Evolutionary conservation across 257 asterid species (phyloP).

Genomic region (Eucommia ulmoides): DNA sequence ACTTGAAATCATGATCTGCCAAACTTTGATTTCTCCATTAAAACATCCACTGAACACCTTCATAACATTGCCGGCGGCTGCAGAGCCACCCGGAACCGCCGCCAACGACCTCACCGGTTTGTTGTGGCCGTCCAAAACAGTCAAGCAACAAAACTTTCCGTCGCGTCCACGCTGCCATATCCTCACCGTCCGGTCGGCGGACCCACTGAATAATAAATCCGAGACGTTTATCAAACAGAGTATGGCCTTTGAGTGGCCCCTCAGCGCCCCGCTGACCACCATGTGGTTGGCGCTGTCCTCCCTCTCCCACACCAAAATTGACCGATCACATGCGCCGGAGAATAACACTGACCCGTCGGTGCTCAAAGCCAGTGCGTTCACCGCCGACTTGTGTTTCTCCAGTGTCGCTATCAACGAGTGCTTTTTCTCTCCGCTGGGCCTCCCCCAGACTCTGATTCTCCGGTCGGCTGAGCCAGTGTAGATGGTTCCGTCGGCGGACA

Average conservation of each 20-base stretch:
- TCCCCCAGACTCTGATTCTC: conserved; percentile 61
- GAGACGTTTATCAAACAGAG: conserved; percentile 42
- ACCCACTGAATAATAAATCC: conserved; percentile 65
- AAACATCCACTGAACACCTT: conserved; percentile 80
- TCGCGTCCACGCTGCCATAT: conserved; percentile 51
- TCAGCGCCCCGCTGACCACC: conserved; percentile 70
- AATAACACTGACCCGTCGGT: conserved; percentile 52
- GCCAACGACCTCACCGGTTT: conserved; percentile 71
- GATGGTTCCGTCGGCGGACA: conserved; percentile 32
- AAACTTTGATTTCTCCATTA: conserved; percentile 73
- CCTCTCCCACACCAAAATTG: conserved; percentile 89
- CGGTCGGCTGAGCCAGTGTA: conserved; percentile 82
- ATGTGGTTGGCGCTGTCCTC: conserved; percentile 70
- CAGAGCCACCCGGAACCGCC: conserved; percentile 15
- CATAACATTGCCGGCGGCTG: conserved; percentile 20
- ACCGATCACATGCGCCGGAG: conserved; percentile 79
- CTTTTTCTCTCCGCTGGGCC: conserved; percentile 18
- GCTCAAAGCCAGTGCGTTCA: conserved; percentile 57
- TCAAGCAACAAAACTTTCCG: conserved; percentile 49
- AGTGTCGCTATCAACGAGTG: conserved; percentile 35
- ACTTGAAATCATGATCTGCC: conserved; percentile 34
- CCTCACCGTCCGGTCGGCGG: conserved; percentile 84
- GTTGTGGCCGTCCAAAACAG: conserved; percentile 61
- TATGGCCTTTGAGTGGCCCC: conserved; percentile 64
- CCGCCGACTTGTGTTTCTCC: conserved; percentile 74